Evolutionary conservation across 441 rosid genomes (phyloP), one percentile per base, ranked within the genome.

Genomic region (Jatropha multifida): DNA sequence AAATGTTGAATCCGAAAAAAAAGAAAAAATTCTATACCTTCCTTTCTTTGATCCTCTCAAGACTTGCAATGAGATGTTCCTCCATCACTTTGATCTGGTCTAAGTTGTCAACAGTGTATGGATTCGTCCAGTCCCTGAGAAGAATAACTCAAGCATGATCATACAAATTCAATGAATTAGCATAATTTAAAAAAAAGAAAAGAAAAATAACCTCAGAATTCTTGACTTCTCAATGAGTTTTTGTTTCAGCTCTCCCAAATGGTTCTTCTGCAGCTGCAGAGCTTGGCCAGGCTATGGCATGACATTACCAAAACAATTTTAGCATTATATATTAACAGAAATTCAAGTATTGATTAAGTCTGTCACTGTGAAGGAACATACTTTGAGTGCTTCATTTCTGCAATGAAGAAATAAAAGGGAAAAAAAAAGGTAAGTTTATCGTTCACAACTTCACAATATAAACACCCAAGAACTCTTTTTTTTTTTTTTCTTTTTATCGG

Each of bases 81-180:
- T 75, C 78, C 78, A 75, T 75, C 15, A 75, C n/a, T 60, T 59
- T 59, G 68, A 75, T 68, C 11, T 75, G 66, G 7, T 20, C 46
- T 5, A 69, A 69, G 67, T 61, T 52, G 23, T 68, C 41, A 61
- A 75, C 49, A 3, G 17, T 49, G 2, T 46, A 14, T 6, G 78
- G 78, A 68, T 69, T 48, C 60, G 49, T 68, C 74, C 73, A 75
- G n/a, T 75, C 73, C 55, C 78, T 75, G 7, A 23, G 42, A 41
- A 37, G 8, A 6, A 9, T 68, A 9, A 51, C 3, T 3, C 5
- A 7, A 15, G 3, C 3, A 12, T 12, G 17, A 23, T 58, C 5
- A 41, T 42, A 13, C 38, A n/a, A 40, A 5, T 41, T 42, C 0
- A 23, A 59, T 8, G 42, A 38, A 74, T 0, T 23, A 0, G 38